Percentiles rank a stretch among this genome's conserved stretches.
Evolutionary conservation across 768 basidiomycete genomes (phyloP).

Genomic region (Pleurotus eryngii): DNA sequence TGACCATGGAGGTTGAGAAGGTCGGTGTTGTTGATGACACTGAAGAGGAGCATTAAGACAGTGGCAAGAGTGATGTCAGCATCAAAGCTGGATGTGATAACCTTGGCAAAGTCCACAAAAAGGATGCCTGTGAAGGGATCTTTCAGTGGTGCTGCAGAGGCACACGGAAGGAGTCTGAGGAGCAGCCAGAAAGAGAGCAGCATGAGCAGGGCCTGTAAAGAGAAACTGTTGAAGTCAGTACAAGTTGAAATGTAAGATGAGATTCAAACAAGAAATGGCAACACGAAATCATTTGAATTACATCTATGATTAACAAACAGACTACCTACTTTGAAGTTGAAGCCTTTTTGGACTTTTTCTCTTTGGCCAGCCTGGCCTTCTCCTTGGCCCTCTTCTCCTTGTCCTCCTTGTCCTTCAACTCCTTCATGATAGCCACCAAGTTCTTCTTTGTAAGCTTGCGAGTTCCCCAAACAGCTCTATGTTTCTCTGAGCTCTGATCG

Average conservation of each 20-base stretch:
- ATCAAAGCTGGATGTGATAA: neutral
- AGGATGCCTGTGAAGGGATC: conserved; percentile 6
- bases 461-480: neutral
- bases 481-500: neutral
- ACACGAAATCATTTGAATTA: neutral
- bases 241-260: too few species aligned
- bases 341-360: neutral
- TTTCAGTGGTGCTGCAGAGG: neutral
- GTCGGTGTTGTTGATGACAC: neutral
- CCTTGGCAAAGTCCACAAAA: neutral
- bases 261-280: neutral
- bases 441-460: neutral
- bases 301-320: neutral
- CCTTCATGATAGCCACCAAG: neutral
- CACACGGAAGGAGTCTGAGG: neutral
- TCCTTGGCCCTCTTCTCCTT: neutral
- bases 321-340: neutral
- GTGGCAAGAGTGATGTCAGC: conserved; percentile 1
- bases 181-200: neutral
- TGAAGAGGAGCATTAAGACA: conserved; percentile 2
- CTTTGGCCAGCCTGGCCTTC: neutral
- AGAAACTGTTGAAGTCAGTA: too few species aligned
- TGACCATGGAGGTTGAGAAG: conserved; percentile 3
- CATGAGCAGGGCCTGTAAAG: too few species aligned
- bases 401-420: neutral